Base-by-base conservation (phyloP, 2,329 filamentous ascomycete genomes). In the Aspergillus awamori region DNA sequence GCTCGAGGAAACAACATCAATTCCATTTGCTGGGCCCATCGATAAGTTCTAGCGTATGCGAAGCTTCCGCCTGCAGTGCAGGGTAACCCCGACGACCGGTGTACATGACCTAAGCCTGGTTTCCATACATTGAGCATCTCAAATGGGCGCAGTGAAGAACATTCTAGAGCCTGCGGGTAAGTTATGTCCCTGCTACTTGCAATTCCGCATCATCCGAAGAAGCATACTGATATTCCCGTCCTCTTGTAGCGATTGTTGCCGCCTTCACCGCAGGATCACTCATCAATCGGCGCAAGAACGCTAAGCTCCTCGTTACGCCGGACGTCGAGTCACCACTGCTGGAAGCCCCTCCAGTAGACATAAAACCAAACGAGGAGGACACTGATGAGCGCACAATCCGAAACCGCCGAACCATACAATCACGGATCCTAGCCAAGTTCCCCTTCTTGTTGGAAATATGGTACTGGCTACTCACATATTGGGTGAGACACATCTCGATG, bases 401-500 rank as follows among this genome's bases (percentile, higher is more conserved):
- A 13, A 53, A 60, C 20, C 57, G 61, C 15, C 53, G 33, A 7
- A 65, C 60, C 17, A 43, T 70, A 30, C 65, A 66, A 53, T 66
- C 65, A 7, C 69, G 69, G 11, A 38, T 70, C 8, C 63, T 75
- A 20, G 65, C 67, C 3, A 62, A 60, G 10, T 75, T 70, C 28
- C 73, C 72, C 0, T 74, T 74, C 41, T 47, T 75, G 3, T 30
- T 74, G 8, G 73, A 75, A 57, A 74, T 76, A 33, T 69, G 67
- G 67, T 75, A 74, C 59, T 75, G 72, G 72, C 54, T 70, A 28
- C 63, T 75, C 13, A 72, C 64, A 26, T 74, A 74, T 62, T 72
- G 71, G 72, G 72, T 76, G 65, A 26, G 58, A 39, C 45, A 28
- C n/a, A 38, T 41, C 24, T 28, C n/a, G 13, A 15, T 26, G 24